Evolutionary conservation across 1,284 basidiomycete genomes (phyloP).

Genomic region (Trametes versicolor): DNA sequence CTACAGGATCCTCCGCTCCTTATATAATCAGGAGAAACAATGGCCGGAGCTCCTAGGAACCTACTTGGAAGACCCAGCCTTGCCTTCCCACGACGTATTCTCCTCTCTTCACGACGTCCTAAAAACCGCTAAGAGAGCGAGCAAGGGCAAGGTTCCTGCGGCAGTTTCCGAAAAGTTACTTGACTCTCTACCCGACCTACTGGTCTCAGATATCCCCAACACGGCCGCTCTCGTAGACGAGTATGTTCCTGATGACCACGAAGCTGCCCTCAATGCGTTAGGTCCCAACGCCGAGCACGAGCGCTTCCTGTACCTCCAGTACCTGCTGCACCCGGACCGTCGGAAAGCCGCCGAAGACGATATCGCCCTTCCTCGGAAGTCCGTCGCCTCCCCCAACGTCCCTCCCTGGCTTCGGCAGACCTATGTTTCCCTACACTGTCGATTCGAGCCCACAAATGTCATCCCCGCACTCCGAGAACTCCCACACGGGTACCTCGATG

Average conservation of each 20-base stretch:
- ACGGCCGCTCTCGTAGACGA: conserved; percentile 84
- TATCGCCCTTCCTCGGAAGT: conserved; percentile 44
- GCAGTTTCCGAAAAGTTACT: conserved; percentile 64
- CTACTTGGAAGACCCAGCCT: conserved; percentile 80
- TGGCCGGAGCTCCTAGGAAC: conserved; percentile 83
- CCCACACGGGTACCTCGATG: conserved; percentile 66
- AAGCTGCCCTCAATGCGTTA: conserved; percentile 60
- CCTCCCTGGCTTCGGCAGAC: conserved; percentile 60
- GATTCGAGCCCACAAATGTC: conserved; percentile 71
- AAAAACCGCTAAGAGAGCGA: conserved; percentile 51
- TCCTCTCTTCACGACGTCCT: conserved; percentile 72
- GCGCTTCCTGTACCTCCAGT: conserved; percentile 83
- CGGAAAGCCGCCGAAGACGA: conserved; percentile 55
- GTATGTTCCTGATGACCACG: conserved; percentile 72
- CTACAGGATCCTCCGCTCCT: conserved; percentile 87
- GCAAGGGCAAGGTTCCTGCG: conserved; percentile 57
- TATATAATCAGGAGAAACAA: conserved; percentile 78
- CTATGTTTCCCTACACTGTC: conserved; percentile 82
- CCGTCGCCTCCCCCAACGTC: conserved; percentile 19
- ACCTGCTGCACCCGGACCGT: conserved; percentile 72
- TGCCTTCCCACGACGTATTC: conserved; percentile 72
- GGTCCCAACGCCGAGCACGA: conserved; percentile 57
- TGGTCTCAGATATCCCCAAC: conserved; percentile 68
- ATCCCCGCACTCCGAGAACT: conserved; percentile 74
- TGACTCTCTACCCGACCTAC: conserved; percentile 69